A percentile compares a stretch with the other conserved stretches of the same genome.
phyloP scores from a whole-genome alignment of 768 basidiomycete genomes.

The Suillus tomentosus region DNA sequence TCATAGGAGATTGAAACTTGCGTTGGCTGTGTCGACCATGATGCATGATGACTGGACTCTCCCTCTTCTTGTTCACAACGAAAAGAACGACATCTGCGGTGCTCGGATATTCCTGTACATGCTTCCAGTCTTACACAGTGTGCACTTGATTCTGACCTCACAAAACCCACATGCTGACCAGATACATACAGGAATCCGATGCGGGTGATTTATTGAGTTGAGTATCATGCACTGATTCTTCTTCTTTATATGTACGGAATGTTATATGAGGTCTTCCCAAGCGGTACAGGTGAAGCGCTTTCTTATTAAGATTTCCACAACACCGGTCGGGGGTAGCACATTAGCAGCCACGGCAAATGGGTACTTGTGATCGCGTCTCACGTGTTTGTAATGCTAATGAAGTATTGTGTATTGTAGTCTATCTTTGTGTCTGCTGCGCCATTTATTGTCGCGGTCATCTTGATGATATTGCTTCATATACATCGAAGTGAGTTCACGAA shows the following conservation, averaged over 20 bases:
- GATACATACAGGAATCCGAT: slow-evolving; percentile 37
- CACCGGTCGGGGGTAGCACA: slow-evolving; percentile 31
- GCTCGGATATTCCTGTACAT: slow-evolving; percentile 45
- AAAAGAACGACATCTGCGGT: slow-evolving; percentile 40
- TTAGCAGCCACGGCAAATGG: slow-evolving; percentile 37
- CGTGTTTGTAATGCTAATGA: neutral
- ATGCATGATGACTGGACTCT: slow-evolving; percentile 44
- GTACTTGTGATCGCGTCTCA: slow-evolving; percentile 21
- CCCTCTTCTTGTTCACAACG: slow-evolving; percentile 55
- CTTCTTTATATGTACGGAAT: slow-evolving; percentile 48
- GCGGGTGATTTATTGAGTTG: slow-evolving; percentile 8
- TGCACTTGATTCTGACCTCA: slow-evolving; percentile 16
- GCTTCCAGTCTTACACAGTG: slow-evolving; percentile 45
- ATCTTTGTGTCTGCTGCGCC: slow-evolving; percentile 49
- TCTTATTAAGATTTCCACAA: slow-evolving; percentile 50
- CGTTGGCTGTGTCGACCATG: slow-evolving; percentile 45
- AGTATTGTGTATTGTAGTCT: slow-evolving; percentile 24
- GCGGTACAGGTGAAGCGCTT: slow-evolving; percentile 56
- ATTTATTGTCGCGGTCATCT: slow-evolving; percentile 42
- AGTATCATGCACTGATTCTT: slow-evolving; percentile 8
- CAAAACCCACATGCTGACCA: neutral
- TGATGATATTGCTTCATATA: slow-evolving; percentile 45
- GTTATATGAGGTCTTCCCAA: slow-evolving; percentile 58
- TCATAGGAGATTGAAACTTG: slow-evolving; percentile 46
- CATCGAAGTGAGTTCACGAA: slow-evolving; percentile 38